phyloP scores from a whole-genome alignment of 2,329 filamentous ascomycete genomes.

The Fusarium udum region DNA sequence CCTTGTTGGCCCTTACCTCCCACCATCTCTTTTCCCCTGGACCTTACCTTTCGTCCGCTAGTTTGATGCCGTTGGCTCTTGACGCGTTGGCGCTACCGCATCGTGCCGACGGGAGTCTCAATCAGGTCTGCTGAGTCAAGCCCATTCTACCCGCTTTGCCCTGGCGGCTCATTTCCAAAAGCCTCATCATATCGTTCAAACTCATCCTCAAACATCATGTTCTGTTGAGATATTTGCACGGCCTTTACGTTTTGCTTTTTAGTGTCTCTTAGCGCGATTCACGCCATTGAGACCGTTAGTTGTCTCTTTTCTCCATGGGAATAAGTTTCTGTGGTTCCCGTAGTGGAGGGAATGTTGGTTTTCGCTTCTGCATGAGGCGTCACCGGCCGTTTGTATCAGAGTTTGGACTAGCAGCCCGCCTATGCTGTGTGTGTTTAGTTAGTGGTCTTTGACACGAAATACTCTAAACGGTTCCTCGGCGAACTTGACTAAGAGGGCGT shows the following conservation, averaged over 20 bases:
- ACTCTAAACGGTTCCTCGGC: background rate
- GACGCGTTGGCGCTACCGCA: background rate
- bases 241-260: background rate
- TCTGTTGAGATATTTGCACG: background rate
- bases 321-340: background rate
- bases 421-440: background rate
- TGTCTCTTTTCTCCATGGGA: slow-evolving; percentile 33
- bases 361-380: background rate
- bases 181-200: no score
- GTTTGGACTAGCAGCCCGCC: slow-evolving; percentile 17
- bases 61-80: background rate
- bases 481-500: background rate
- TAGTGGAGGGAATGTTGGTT: background rate
- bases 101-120: background rate
- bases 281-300: slow-evolving; percentile 12
- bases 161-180: background rate
- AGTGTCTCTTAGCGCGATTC: background rate
- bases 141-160: background rate
- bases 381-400: background rate
- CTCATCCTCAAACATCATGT: background rate
- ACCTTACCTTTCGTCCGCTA: slow-evolving; percentile 5
- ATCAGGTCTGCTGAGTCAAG: background rate
- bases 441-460: background rate
- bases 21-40: slow-evolving; percentile 16
- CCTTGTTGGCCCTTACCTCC: slow-evolving; percentile 10